Percentiles rank a stretch among this genome's conserved stretches.
These are phyloP conservation scores for Earliella scabrosa DNA, from an alignment of 1,284 basidiomycete genomes.

Conservation along the genomic window DNA sequence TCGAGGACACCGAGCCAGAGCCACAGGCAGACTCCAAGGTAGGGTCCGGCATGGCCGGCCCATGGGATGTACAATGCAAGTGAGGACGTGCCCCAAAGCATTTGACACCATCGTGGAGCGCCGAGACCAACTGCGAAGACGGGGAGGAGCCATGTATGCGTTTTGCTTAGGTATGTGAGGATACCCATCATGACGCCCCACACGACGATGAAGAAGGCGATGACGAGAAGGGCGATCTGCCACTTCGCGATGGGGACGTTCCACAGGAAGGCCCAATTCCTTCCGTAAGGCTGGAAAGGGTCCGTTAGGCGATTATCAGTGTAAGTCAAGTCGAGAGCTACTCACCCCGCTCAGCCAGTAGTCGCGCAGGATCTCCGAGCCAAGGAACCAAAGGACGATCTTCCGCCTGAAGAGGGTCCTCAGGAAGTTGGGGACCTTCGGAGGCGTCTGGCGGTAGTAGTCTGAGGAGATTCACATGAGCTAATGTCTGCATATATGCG, in stretches of 20 bases:
- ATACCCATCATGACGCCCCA: constrained; percentile 80
- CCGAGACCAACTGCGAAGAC: constrained; percentile 94
- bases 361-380: constrained; percentile 86
- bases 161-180: constrained; percentile 87
- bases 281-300: constrained; percentile 76
- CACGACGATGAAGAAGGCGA: constrained; percentile 84
- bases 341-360: constrained; percentile 92
- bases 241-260: constrained; percentile 81
- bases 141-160: constrained; percentile 91
- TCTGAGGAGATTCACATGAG: constrained; percentile 46
- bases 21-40: constrained; percentile 87
- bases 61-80: constrained; percentile 89
- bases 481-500: neutral
- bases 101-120: constrained; percentile 92
- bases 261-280: constrained; percentile 95
- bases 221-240: constrained; percentile 80
- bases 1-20: constrained; percentile 93
- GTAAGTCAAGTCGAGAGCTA: constrained; percentile 19
- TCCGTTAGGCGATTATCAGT: neutral
- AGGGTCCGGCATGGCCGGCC: constrained; percentile 84
- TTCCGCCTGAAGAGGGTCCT: constrained; percentile 87
- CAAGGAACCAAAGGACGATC: constrained; percentile 91
- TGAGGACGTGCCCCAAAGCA: constrained; percentile 89
- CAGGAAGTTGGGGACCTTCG: constrained; percentile 91
- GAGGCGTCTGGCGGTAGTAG: constrained; percentile 87